A percentile compares a stretch with the other conserved stretches of the same genome.
Evolutionary conservation across 176 grass and related monocot species (phyloP).

Genomic region (Eragrostis nindensis): DNA sequence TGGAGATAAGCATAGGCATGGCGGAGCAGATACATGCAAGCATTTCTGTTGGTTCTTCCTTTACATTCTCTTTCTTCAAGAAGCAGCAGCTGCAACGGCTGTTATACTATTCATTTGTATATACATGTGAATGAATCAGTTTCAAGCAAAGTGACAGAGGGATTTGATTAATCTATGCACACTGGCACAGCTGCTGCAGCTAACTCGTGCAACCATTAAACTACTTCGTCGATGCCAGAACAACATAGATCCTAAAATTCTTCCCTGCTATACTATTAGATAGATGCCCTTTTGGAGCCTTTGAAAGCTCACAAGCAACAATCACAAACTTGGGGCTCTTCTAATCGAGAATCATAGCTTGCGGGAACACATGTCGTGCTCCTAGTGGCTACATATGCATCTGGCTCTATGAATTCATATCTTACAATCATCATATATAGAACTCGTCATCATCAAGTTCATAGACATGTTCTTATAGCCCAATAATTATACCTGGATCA

Average conservation of each 20-base stretch:
- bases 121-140: slow-evolving; percentile 52
- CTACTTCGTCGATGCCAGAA: slow-evolving; percentile 38
- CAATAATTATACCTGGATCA: slow-evolving; percentile 21
- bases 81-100: slow-evolving; percentile 37
- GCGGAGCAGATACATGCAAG: slow-evolving; percentile 53
- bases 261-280: slow-evolving; percentile 20
- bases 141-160: slow-evolving; percentile 38
- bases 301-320: slow-evolving; percentile 33
- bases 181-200: slow-evolving; percentile 43
- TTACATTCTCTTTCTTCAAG: slow-evolving; percentile 27
- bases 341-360: slow-evolving; percentile 4
- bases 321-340: slow-evolving; percentile 29
- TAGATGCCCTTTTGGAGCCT: slow-evolving; percentile 48
- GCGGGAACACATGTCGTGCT: neutral
- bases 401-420: neutral
- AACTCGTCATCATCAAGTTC: neutral
- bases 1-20: slow-evolving; percentile 39
- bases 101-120: slow-evolving; percentile 39
- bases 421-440: slow-evolving; percentile 24
- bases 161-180: slow-evolving; percentile 50
- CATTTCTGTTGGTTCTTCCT: slow-evolving; percentile 29
- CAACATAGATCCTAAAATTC: slow-evolving; percentile 47
- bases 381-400: slow-evolving; percentile 26
- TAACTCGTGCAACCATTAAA: slow-evolving; percentile 59
- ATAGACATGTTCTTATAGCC: slow-evolving; percentile 3